phyloP scores from a whole-genome alignment of 2,329 filamentous ascomycete species.

The Ophiocordyceps sinensis region DNA sequence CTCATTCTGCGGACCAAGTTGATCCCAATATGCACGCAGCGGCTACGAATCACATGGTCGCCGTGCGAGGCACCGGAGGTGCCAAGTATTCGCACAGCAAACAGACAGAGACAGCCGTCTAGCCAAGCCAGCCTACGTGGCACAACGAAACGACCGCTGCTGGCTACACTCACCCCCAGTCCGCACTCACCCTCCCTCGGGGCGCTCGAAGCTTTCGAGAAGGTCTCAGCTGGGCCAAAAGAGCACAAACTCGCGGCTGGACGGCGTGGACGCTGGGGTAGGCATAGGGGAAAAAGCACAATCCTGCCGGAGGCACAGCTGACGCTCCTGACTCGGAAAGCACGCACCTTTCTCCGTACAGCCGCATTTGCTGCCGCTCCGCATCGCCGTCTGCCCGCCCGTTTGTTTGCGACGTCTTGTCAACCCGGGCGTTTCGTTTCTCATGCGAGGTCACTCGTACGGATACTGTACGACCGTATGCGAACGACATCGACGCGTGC shows the following conservation, averaged over 20 bases:
- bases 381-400: background rate
- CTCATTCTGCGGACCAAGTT: background rate
- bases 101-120: background rate
- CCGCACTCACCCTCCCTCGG: background rate
- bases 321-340: too few species aligned
- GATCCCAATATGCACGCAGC: slow-evolving; percentile 3
- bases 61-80: background rate
- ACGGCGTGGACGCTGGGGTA: background rate
- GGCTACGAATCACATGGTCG: slow-evolving; percentile 1
- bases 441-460: too few species aligned
- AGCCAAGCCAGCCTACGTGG: background rate
- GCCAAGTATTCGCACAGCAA: background rate
- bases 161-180: background rate
- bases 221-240: slow-evolving; percentile 1
- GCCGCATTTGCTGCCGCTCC: too few species aligned
- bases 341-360: too few species aligned
- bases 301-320: too few species aligned
- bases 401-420: background rate
- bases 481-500: background rate
- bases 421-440: too few species aligned
- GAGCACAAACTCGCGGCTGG: background rate
- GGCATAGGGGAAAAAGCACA: too few species aligned
- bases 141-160: background rate
- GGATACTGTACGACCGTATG: background rate
- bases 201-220: slow-evolving; percentile 2